These are phyloP conservation scores for Epichloe bromicola DNA, from an alignment of 2,329 filamentous ascomycete species.

Conservation along the genomic window DNA sequence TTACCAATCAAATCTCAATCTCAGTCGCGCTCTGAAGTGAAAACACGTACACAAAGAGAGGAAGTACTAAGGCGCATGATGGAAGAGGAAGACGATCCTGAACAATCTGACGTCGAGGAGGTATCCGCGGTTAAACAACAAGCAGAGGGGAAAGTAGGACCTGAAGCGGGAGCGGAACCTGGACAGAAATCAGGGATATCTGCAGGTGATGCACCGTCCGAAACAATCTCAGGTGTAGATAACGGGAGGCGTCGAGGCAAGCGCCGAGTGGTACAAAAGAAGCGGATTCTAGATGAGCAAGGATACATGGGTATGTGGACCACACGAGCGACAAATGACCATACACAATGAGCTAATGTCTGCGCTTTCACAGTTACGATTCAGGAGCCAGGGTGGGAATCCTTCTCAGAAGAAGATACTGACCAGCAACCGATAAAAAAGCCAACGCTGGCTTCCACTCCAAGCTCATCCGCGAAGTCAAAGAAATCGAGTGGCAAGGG, in stretches of 20 bases:
- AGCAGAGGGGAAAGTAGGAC: conserved; percentile 21
- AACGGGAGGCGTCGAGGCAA: conserved; percentile 60
- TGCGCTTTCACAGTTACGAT: conserved; percentile 54
- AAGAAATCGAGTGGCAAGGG: conserved; percentile 46
- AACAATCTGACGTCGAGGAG: conserved; percentile 26
- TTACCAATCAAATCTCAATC: conserved; percentile 13
- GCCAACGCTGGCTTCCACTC: conserved; percentile 32
- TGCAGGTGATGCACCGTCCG: conserved; percentile 31
- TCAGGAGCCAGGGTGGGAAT: conserved; percentile 78
- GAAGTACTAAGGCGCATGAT: conserved; percentile 29
- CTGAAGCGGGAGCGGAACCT: conserved; percentile 20
- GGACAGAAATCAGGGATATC: conserved; percentile 19
- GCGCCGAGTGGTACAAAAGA: conserved; percentile 76
- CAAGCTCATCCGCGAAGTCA: conserved; percentile 35
- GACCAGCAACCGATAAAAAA: conserved; percentile 40
- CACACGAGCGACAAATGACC: not conserved
- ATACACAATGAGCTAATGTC: not conserved
- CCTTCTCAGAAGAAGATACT: conserved; percentile 81
- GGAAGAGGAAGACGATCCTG: conserved; percentile 43
- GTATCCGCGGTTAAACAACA: conserved; percentile 26
- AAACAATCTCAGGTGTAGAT: conserved; percentile 38
- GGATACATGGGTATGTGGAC: conserved; percentile 65
- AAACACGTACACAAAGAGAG: conserved; percentile 23
- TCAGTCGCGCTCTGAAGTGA: conserved; percentile 14
- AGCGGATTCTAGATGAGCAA: conserved; percentile 73